Conservation (phyloP, 495 filamentous ascomycete genomes). For the Daldinia loculata region DNA sequence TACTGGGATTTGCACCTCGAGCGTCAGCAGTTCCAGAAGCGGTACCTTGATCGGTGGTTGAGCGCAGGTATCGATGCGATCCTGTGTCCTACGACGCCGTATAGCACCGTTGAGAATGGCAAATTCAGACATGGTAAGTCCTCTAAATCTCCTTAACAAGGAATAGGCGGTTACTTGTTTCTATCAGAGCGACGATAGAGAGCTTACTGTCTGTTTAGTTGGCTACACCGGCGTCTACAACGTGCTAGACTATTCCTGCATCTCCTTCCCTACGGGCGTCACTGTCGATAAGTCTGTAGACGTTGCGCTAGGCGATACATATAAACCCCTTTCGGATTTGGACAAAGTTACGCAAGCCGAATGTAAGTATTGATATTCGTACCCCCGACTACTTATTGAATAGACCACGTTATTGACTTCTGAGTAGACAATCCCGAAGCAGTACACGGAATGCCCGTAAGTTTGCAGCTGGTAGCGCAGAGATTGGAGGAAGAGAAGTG, state of each 20-base stretch:
- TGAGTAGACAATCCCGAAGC: conserved; percentile 65
- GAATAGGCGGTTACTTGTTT: not conserved
- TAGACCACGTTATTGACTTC: not conserved
- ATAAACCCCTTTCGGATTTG: conserved; percentile 70
- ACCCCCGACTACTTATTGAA: not conserved
- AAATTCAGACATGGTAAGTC: conserved; percentile 76
- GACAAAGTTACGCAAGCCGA: conserved; percentile 77
- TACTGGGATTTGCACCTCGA: conserved; percentile 77
- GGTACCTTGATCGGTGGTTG: conserved; percentile 80
- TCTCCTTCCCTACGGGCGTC: conserved; percentile 66
- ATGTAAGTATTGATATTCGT: conserved; percentile 49
- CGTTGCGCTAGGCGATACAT: conserved; percentile 59
- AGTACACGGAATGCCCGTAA: conserved; percentile 83
- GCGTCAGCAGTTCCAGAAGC: conserved; percentile 75
- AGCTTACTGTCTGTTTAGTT: conserved; percentile 51
- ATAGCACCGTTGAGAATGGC: conserved; percentile 73
- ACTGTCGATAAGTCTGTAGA: conserved; percentile 73
- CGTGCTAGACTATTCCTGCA: conserved; percentile 47
- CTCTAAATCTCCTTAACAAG: not conserved
- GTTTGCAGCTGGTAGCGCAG: conserved; percentile 80
- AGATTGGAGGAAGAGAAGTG: conserved; percentile 87
- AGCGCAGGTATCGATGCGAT: conserved; percentile 75
- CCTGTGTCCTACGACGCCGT: conserved; percentile 73
- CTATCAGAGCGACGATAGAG: not conserved
- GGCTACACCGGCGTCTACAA: conserved; percentile 83